Conservation (phyloP, 2,329 filamentous ascomycete species). For the Gaeumannomyces tritici region DNA sequence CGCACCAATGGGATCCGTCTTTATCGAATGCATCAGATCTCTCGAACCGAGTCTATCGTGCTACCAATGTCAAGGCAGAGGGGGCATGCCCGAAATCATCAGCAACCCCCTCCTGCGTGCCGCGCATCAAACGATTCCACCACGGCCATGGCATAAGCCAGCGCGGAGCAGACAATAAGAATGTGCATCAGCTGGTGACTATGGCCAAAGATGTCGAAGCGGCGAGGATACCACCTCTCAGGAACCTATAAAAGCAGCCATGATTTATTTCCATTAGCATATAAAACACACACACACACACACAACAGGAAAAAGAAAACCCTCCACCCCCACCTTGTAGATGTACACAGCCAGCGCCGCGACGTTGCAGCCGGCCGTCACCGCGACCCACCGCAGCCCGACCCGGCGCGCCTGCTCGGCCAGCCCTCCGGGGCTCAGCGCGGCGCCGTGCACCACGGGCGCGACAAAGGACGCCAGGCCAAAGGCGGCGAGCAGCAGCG, state of each 20-base stretch:
- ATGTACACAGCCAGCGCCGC: slow-evolving; percentile 27
- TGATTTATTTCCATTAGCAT: not conserved
- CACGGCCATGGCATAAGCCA: slow-evolving; percentile 25
- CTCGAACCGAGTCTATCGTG: not conserved
- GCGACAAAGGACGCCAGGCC: slow-evolving; percentile 27
- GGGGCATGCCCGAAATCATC: not conserved
- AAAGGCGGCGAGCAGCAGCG: slow-evolving; percentile 29
- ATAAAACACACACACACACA: not conserved
- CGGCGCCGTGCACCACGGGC: slow-evolving; percentile 27
- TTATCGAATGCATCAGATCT: not conserved
- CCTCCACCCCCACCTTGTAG: slow-evolving; percentile 14
- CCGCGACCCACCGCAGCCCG: slow-evolving; percentile 26
- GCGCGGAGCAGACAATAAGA: slow-evolving; percentile 30
- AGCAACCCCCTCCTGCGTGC: not conserved
- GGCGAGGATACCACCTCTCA: slow-evolving; percentile 29
- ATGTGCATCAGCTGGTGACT: slow-evolving; percentile 41
- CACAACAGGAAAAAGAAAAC: too few relatives aligned
- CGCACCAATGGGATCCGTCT: not conserved
- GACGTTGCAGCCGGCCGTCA: slow-evolving; percentile 26
- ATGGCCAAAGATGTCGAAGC: slow-evolving; percentile 34
- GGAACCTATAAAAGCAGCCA: slow-evolving; percentile 23
- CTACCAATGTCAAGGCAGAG: too few relatives aligned
- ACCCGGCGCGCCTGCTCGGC: slow-evolving; percentile 24
- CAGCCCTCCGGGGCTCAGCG: slow-evolving; percentile 17
- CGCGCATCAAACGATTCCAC: slow-evolving; percentile 2